These are phyloP conservation scores for Tuber aestivum DNA, from an alignment of 495 filamentous ascomycete genomes.

Conservation along the genomic window DNA sequence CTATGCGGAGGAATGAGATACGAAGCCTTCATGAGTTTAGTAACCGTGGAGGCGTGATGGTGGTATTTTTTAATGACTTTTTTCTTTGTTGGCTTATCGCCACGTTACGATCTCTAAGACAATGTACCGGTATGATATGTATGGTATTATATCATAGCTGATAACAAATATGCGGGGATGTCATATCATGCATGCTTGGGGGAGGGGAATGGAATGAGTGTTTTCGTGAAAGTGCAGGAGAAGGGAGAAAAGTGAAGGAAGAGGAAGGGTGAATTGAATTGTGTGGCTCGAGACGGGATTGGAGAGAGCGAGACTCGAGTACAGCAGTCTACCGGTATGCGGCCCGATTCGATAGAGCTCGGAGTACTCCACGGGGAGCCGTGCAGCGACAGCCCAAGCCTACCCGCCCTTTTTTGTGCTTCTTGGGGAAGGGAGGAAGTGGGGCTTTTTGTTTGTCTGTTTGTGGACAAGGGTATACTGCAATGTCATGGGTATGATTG, in stretches of 20 bases:
- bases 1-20: background rate
- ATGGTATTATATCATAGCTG: background rate
- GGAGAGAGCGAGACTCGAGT: background rate
- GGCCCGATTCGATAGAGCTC: background rate
- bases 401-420: too few species aligned
- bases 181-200: background rate
- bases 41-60: background rate
- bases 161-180: background rate
- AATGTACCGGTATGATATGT: background rate
- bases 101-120: background rate
- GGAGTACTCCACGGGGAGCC: too few species aligned
- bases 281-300: background rate
- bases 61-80: background rate
- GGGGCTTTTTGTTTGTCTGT: too few species aligned
- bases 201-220: background rate
- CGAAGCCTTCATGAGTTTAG: background rate
- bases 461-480: too few species aligned
- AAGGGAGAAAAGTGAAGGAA: background rate
- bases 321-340: too few species aligned
- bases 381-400: too few species aligned
- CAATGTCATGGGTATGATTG: too few species aligned
- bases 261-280: background rate
- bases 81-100: background rate
- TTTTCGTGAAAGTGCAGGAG: background rate
- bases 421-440: too few species aligned